Base-by-base conservation (phyloP, 106 monocot genomes). In the Dioscorea zingiberensis region DNA sequence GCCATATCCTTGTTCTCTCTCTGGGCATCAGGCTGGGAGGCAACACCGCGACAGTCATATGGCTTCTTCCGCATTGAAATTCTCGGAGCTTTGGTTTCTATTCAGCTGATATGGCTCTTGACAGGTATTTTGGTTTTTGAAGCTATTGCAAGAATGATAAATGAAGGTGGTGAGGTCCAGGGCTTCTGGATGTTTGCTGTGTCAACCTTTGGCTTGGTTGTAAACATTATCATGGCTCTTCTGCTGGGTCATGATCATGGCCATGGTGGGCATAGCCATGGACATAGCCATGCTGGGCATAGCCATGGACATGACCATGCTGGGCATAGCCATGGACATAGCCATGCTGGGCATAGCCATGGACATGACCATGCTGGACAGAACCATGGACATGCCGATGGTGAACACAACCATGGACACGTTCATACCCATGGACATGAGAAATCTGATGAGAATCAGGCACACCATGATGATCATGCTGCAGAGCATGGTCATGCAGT, bases 51-150 rank as follows among this genome's bases (percentile, higher is more conserved):
- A 3, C 81, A 76, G 69, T 84, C 88, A 4, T 88, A 84, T 64
- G 88, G 88, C 7, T 88, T 84, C 55, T 88, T 78, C 59, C 71
- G 88, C 0, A 67, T 88, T n/a, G 88, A 88, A 70, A 88, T 88
- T 28, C 70, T 88, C 16, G 88, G 84, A 16, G 78, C 88, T 3
- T 26, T 88, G 63, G 81, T 88, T 30, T 88, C 88, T 16, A 81
- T 84, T 30, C 88, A 88, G 27, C 69, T 88, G 27, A 84, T 81
- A 51, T 88, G 88, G 88, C 78, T 88, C 13, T 62, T 84, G 44
- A 73, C 84, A 17, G 88, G 84, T 21, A 81, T 88, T 47, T 61
- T 88, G 15, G 78, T 88, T 4, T 84, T 81, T 58, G 78, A 88
- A 72, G 88, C 88, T 25, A 73, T 84, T 56, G 68, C 32, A 3